A percentile compares a stretch with the other conserved stretches of the same genome.
Conservation (phyloP, 208 protist genomes). For the Herpetomonas tarakana region DNA sequence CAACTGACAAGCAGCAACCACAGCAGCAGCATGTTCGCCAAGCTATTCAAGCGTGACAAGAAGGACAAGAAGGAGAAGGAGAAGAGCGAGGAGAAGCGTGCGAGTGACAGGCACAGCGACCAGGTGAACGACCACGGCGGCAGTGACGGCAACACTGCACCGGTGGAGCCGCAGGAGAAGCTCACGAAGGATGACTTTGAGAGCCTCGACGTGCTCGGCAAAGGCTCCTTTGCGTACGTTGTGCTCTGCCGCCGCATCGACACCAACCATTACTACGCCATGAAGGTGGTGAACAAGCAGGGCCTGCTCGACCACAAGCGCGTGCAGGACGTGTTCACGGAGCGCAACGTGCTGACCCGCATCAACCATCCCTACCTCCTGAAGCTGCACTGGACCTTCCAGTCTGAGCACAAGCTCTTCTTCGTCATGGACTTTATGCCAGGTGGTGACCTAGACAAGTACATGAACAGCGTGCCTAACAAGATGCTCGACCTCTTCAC, state of each 20-base stretch:
- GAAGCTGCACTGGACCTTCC: slow-evolving; percentile 95
- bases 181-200: slow-evolving; percentile 93
- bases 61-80: slow-evolving; percentile 79
- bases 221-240: slow-evolving; percentile 95
- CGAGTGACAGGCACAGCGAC: slow-evolving; percentile 17
- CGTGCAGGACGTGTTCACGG: slow-evolving; percentile 90
- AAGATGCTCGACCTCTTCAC: slow-evolving; percentile 86
- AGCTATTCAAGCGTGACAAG: slow-evolving; percentile 85
- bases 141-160: slow-evolving; percentile 14
- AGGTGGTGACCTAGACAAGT: slow-evolving; percentile 92
- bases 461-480: slow-evolving; percentile 86
- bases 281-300: slow-evolving; percentile 94
- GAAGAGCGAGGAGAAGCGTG: slow-evolving; percentile 19
- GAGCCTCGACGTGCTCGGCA: slow-evolving; percentile 88
- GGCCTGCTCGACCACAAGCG: slow-evolving; percentile 88
- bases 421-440: slow-evolving; percentile 96
- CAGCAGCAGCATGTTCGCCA: slow-evolving; percentile 88
- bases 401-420: slow-evolving; percentile 95
- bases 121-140: neutral
- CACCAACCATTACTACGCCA: slow-evolving; percentile 92
- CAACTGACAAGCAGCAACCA: too few species aligned
- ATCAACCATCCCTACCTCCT: slow-evolving; percentile 94
- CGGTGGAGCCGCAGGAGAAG: slow-evolving; percentile 54
- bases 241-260: slow-evolving; percentile 90
- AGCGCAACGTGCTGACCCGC: slow-evolving; percentile 91